Evolutionary conservation across 225 moss, liverwort and hornwort species (phyloP).

Genomic region (Sphagnum tenellum): DNA sequence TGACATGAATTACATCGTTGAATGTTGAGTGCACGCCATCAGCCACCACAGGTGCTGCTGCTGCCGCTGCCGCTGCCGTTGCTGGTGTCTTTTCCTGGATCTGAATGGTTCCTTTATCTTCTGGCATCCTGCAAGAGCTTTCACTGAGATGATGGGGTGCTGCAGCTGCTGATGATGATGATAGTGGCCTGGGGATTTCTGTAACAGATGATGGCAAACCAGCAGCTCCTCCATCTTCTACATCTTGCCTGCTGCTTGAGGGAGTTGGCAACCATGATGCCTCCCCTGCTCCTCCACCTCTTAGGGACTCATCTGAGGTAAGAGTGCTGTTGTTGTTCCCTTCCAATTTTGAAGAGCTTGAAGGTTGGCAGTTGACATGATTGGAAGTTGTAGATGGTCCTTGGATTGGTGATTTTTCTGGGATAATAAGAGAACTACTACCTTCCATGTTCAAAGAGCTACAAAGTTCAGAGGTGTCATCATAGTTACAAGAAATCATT

Average conservation of each 20-base stretch:
- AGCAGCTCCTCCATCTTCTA: too few relatives aligned
- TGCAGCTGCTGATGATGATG: too few relatives aligned
- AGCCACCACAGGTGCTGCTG: slow-evolving; percentile 7
- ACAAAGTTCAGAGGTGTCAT: slow-evolving; percentile 18
- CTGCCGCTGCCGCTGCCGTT: background rate
- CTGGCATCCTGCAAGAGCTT: background rate
- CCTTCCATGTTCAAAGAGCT: slow-evolving; percentile 2
- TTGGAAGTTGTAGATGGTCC: too few relatives aligned
- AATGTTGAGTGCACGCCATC: slow-evolving; percentile 56
- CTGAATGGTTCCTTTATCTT: slow-evolving; percentile 52
- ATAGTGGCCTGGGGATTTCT: too few relatives aligned
- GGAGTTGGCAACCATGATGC: too few relatives aligned
- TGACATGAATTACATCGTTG: slow-evolving; percentile 86
- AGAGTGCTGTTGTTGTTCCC: slow-evolving; percentile 31
- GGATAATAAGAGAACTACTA: background rate
- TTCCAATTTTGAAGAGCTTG: slow-evolving; percentile 4
- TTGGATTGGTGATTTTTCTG: background rate
- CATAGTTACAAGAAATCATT: slow-evolving; percentile 16
- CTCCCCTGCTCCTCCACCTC: too few relatives aligned
- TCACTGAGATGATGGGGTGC: too few relatives aligned
- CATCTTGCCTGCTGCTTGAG: too few relatives aligned
- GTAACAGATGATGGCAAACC: too few relatives aligned
- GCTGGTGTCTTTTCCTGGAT: slow-evolving; percentile 47
- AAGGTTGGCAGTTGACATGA: slow-evolving; percentile 8
- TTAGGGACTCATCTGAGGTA: too few relatives aligned